Conservation (phyloP, 2,329 filamentous ascomycete genomes). For the Colletotrichum destructivum region DNA sequence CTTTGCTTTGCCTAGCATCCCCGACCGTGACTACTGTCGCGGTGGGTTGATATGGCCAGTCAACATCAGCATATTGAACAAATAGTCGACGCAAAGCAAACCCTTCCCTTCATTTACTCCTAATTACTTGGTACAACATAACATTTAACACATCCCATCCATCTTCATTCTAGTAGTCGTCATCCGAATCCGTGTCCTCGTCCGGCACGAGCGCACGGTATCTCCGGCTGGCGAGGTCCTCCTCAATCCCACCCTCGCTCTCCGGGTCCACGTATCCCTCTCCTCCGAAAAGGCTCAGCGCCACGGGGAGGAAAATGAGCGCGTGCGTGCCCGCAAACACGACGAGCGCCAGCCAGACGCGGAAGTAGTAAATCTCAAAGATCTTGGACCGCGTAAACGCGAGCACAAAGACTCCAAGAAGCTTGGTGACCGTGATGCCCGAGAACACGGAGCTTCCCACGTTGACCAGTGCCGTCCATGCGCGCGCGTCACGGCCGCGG, state of each 20-base stretch:
- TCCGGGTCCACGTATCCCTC: conserved; percentile 91
- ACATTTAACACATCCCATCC: not conserved
- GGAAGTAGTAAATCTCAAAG: conserved; percentile 99
- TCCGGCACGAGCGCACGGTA: conserved; percentile 85
- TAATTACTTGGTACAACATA: conserved; percentile 14
- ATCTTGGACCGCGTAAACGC: conserved; percentile 98
- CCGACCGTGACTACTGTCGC: conserved; percentile 1
- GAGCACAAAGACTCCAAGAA: conserved; percentile 91
- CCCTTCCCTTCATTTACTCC: conserved; percentile 22
- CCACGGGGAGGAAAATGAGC: conserved; percentile 91
- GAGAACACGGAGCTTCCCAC: conserved; percentile 96
- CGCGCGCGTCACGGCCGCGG: conserved; percentile 85
- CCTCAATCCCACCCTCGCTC: conserved; percentile 88
- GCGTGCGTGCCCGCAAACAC: conserved; percentile 91
- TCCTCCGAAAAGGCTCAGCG: conserved; percentile 87
- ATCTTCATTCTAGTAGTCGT: conserved; percentile 62
- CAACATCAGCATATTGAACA: too few relatives aligned
- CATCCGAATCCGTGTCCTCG: conserved; percentile 82
- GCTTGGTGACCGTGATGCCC: conserved; percentile 95
- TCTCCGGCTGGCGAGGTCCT: conserved; percentile 85
- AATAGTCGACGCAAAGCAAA: not conserved
- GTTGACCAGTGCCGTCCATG: conserved; percentile 94
- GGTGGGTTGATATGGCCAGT: not conserved
- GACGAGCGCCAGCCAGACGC: conserved; percentile 94
- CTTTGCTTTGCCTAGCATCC: not conserved